These are phyloP conservation scores for Penicillium digitatum DNA, from an alignment of 2,329 filamentous ascomycete genomes.

Conservation along the genomic window DNA sequence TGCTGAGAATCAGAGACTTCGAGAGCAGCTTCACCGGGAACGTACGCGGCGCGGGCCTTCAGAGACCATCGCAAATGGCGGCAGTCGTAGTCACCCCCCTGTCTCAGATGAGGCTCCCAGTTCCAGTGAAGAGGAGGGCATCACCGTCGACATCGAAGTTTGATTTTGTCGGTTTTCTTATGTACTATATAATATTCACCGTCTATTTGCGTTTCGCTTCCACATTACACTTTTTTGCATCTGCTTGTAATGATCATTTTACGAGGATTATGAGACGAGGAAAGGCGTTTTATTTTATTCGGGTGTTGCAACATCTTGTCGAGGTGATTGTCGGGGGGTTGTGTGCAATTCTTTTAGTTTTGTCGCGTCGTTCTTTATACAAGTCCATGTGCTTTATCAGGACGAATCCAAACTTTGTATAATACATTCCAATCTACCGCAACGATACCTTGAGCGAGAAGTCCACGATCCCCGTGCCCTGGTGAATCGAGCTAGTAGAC, in stretches of 20 bases:
- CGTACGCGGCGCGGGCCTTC: conserved; percentile 39
- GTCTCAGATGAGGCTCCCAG: conserved; percentile 31
- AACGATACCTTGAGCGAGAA: conserved; percentile 83
- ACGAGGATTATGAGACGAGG: conserved; percentile 17
- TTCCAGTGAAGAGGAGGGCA: conserved; percentile 38
- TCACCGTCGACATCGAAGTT: conserved; percentile 39
- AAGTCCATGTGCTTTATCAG: conserved; percentile 12
- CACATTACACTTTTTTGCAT: conserved; percentile 5
- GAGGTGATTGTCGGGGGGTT: background rate
- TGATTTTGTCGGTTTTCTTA: conserved; percentile 12
- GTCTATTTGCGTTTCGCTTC: conserved; percentile 7
- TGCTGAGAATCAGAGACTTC: conserved; percentile 67
- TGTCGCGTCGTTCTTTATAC: conserved; percentile 17
- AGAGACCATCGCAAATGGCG: conserved; percentile 21
- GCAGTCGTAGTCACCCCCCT: conserved; percentile 16
- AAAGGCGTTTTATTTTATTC: conserved; percentile 14
- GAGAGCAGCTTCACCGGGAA: conserved; percentile 60
- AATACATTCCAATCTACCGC: conserved; percentile 23
- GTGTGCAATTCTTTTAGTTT: background rate
- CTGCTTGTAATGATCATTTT: conserved; percentile 17
- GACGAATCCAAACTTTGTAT: background rate
- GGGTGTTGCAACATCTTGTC: background rate
- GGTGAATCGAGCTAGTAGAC: conserved; percentile 94
- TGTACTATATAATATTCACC: conserved; percentile 18
- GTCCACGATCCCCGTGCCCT: conserved; percentile 89